Evolutionary conservation across 306 rosid species (phyloP).

Genomic region (Vigna radiata): DNA sequence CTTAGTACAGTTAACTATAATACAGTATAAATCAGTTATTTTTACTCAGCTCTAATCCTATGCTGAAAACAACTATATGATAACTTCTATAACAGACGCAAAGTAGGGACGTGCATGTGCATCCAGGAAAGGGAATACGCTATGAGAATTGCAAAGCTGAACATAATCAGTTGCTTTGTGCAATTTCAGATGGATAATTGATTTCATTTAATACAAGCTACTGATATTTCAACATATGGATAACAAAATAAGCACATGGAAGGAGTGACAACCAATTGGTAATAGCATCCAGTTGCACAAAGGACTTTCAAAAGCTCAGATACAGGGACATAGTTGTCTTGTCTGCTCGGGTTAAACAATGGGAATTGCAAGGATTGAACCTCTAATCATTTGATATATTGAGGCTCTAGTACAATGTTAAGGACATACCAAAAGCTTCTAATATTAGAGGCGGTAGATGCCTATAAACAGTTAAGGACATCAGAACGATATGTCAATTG

Average conservation of each 20-base stretch:
- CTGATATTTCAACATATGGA: background rate
- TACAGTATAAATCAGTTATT: too few relatives aligned
- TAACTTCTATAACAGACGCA: conserved; percentile 9
- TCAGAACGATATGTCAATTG: background rate
- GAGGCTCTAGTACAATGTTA: background rate
- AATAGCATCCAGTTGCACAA: background rate
- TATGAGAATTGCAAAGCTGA: conserved; percentile 15
- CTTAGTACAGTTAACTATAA: too few relatives aligned
- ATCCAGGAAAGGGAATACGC: conserved; percentile 1
- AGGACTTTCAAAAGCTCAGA: conserved; percentile 15
- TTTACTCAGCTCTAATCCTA: too few relatives aligned
- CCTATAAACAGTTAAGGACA: background rate
- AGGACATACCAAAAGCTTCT: background rate
- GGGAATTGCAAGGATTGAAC: conserved; percentile 1
- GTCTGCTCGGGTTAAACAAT: background rate
- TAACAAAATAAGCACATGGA: background rate
- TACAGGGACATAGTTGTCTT: background rate
- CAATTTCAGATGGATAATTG: conserved; percentile 12
- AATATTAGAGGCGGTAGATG: background rate
- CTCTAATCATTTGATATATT: background rate
- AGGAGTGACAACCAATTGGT: background rate
- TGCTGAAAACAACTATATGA: background rate
- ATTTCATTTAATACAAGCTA: conserved; percentile 33
- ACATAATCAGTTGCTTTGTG: background rate
- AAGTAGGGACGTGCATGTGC: conserved; percentile 8